These are phyloP conservation scores for Fusarium acutatum DNA, from an alignment of 2,329 filamentous ascomycete genomes.

Conservation along the genomic window DNA sequence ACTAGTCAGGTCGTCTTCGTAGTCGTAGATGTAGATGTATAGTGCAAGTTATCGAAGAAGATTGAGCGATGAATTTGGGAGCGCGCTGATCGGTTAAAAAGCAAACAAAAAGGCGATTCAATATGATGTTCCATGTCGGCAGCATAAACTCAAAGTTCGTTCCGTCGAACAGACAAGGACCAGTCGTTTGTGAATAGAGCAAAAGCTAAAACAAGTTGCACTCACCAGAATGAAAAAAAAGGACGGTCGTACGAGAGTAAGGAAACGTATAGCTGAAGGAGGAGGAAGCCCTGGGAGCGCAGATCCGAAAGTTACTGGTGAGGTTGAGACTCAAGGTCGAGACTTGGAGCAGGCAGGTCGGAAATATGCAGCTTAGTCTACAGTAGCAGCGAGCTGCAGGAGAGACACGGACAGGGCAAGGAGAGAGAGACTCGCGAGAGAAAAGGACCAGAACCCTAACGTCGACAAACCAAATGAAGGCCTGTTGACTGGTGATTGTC, in stretches of 20 bases:
- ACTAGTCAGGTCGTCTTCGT: not conserved
- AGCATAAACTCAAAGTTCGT: not conserved
- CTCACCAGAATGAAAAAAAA: slow-evolving; percentile 36
- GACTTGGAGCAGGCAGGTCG: slow-evolving; percentile 22
- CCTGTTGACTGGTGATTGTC: slow-evolving; percentile 48
- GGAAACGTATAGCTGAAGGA: slow-evolving; percentile 13
- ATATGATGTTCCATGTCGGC: not conserved
- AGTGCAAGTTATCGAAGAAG: not conserved
- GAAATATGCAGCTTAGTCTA: slow-evolving; percentile 36
- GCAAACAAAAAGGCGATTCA: not conserved
- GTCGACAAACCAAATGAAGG: slow-evolving; percentile 44
- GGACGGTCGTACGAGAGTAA: slow-evolving; percentile 19
- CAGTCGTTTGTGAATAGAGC: not conserved
- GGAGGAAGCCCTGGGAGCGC: slow-evolving; percentile 23
- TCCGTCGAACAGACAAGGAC: not conserved
- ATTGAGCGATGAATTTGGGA: not conserved
- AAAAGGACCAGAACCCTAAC: slow-evolving; percentile 44
- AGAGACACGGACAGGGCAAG: slow-evolving; percentile 41
- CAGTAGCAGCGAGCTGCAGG: slow-evolving; percentile 41
- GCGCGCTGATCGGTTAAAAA: not conserved
- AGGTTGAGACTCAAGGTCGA: slow-evolving; percentile 12
- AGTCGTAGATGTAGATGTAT: not conserved
- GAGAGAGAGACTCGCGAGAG: slow-evolving; percentile 43
- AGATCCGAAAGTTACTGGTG: slow-evolving; percentile 27
- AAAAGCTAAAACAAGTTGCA: not conserved